Conservation (phyloP, 148 eudicot species). For the Heliosperma pusillum region DNA sequence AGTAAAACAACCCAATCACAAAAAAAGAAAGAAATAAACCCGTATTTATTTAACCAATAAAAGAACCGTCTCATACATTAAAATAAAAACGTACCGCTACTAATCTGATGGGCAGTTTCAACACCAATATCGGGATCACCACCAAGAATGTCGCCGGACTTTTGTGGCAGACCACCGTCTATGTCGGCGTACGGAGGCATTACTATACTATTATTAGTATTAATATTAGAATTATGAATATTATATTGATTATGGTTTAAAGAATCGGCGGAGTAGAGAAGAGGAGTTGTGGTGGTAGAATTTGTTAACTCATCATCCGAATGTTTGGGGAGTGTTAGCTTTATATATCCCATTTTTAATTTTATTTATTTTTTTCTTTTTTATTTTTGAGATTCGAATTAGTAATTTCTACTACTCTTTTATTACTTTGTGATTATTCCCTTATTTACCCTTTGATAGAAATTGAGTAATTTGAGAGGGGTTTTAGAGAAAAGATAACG, state of each 20-base stretch:
- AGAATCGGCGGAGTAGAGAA: conserved; percentile 14
- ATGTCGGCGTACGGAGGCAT: conserved; percentile 24
- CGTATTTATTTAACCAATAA: neutral
- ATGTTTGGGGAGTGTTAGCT: conserved; percentile 19
- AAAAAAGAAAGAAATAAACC: neutral
- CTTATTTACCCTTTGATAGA: neutral
- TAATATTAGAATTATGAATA: neutral
- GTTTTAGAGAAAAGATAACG: neutral
- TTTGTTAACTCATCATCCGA: conserved; percentile 22
- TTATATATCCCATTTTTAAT: conserved; percentile 25
- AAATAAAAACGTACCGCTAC: conserved; percentile 45
- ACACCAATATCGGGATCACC: conserved; percentile 18
- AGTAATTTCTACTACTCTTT: too few relatives aligned
- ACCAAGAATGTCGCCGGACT: neutral
- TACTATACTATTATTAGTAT: neutral
- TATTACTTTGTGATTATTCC: neutral
- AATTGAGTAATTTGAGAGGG: neutral
- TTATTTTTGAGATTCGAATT: neutral
- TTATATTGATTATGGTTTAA: neutral
- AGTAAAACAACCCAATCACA: neutral
- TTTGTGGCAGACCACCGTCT: conserved; percentile 9
- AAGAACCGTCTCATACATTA: neutral
- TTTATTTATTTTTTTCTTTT: neutral
- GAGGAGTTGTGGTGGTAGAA: conserved; percentile 7
- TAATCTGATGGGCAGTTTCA: conserved; percentile 80